Percentiles rank a stretch among this genome's conserved stretches.
Conservation (phyloP, 768 basidiomycete species). For the Infundibulicybe gibba region DNA sequence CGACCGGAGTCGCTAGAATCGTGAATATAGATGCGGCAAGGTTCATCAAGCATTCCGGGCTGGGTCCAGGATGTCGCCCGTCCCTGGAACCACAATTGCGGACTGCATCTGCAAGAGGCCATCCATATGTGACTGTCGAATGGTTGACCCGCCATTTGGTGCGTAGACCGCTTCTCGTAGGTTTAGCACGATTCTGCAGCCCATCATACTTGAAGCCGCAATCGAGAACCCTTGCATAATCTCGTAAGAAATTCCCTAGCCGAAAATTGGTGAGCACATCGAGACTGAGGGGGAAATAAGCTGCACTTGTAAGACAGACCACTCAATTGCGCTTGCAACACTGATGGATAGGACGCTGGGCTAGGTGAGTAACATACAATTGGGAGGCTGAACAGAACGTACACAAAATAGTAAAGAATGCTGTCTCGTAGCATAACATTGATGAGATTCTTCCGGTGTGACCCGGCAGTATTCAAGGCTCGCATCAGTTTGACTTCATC, state of each 20-base stretch:
- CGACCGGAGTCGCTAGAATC: too few species aligned
- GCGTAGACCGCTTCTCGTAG: neutral
- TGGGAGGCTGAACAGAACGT: neutral
- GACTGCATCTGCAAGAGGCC: too few species aligned
- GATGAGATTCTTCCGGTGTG: neutral
- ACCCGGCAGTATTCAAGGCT: neutral
- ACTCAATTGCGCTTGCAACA: neutral
- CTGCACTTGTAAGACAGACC: neutral
- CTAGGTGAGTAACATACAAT: neutral
- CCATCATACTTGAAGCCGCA: constrained; percentile 2
- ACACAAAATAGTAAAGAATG: constrained; percentile 4
- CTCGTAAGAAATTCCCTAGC: neutral
- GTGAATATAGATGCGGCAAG: too few species aligned
- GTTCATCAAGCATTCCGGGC: too few species aligned
- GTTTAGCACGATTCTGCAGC: constrained; percentile 7
- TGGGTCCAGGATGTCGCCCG: too few species aligned
- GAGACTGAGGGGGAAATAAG: neutral
- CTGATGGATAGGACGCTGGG: constrained; percentile 1
- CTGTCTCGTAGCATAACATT: constrained; percentile 1
- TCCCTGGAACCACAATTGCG: too few species aligned
- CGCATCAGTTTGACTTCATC: neutral
- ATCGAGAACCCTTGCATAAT: constrained; percentile 3
- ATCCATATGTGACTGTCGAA: too few species aligned
- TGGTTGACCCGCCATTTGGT: too few species aligned
- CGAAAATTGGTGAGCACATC: neutral